Evolutionary conservation across 805 yeast species (phyloP), one percentile per base, ranked within the genome.

Genomic region (Candida stauntonica): DNA sequence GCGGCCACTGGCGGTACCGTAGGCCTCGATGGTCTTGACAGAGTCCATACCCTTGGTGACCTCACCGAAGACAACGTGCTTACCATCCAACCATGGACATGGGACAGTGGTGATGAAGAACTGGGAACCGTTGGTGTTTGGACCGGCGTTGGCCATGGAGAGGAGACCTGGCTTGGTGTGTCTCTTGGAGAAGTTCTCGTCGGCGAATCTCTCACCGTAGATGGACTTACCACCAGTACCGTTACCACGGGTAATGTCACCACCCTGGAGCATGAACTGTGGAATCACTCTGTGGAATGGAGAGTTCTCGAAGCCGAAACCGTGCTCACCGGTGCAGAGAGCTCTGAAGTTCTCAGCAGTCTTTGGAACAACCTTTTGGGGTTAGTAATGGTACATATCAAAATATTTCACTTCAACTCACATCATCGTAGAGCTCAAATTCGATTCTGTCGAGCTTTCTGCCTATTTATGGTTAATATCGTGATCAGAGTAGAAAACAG

Each of bases 191-290:
- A 85, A 85, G 74, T 84, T 81, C 67, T 67, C 72, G 38, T 67
- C 71, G 27, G 72, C 67, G 52, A 78, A 77, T 49, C 75, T 78
- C 51, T 68, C 68, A 54, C 91, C 93, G 64, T 83, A 83, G 65
- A 83, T 83, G 33, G 88, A 81, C 66, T 79, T 80, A 63, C 98
- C 98, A 63, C 98, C 98, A 55, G 84, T 79, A 54, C 98, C 97
- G 64, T 85, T 81, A 66, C 86, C 82, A 68, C 72, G 67, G 61
- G 87, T 83, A 69, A 84, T 81, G 68, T 84, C 93, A 72, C 91
- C 91, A 63, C 89, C 97, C 75, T 89, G 98, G 63, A 91, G 73
- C 98, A 89, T 89, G 75, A 89, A 89, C 66, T 84, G 80, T 51
- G 96, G 95, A 56, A 87, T 86, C 51, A 87, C 86, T 73, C 95